These are phyloP conservation scores for Boletus sp. DNA, from an alignment of 768 basidiomycete species.

Conservation along the genomic window DNA sequence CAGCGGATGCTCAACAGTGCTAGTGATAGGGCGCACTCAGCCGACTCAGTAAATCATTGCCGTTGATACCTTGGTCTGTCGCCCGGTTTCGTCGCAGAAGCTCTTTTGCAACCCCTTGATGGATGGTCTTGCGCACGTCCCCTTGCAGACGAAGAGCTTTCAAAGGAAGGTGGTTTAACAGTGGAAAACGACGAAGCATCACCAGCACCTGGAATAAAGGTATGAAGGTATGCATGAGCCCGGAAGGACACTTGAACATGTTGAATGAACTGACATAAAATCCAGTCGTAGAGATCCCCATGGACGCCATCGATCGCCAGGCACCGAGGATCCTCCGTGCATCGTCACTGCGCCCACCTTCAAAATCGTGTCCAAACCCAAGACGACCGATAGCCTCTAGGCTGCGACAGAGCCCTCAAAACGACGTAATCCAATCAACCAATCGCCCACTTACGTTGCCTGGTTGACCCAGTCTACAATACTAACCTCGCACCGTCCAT, in stretches of 20 bases:
- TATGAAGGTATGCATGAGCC: not conserved
- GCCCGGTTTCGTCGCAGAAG: constrained; percentile 5
- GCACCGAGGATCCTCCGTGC: constrained; percentile 3
- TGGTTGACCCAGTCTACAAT: constrained; percentile 3
- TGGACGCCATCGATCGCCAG: constrained; percentile 3
- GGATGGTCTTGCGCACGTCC: constrained; percentile 14
- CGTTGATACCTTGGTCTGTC: not conserved
- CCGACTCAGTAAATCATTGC: constrained; percentile 5
- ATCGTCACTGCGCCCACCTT: constrained; percentile 1
- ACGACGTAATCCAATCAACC: not conserved
- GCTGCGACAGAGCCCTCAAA: not conserved
- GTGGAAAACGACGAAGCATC: constrained; percentile 3
- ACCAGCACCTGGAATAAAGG: not conserved
- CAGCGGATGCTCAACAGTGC: not conserved
- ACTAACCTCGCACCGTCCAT: constrained; percentile 1
- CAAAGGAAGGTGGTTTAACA: constrained; percentile 5
- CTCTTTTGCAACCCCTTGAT: constrained; percentile 8
- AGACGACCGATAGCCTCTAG: constrained; percentile 3
- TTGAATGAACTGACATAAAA: not conserved
- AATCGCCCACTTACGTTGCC: constrained; percentile 1
- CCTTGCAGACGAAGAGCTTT: constrained; percentile 9
- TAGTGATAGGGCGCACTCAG: not conserved
- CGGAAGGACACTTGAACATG: not conserved
- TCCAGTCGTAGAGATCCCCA: constrained; percentile 1
- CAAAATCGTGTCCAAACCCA: constrained; percentile 7